These are phyloP conservation scores for Cystofilobasidium capitatum DNA, from an alignment of 768 basidiomycete genomes.

Conservation along the genomic window DNA sequence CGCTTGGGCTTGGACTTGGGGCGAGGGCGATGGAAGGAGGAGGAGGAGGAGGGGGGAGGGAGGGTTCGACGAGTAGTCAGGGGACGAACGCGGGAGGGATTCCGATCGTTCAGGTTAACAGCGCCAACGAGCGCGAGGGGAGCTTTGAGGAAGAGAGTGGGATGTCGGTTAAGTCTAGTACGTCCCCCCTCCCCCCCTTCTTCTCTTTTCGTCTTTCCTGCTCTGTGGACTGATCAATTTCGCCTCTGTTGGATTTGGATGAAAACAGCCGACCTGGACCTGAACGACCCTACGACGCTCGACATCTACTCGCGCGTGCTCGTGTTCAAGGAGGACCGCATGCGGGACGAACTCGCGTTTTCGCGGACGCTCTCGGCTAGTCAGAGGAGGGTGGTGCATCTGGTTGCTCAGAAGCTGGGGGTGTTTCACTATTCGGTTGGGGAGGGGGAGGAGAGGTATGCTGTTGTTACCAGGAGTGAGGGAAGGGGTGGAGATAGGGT, in stretches of 20 bases:
- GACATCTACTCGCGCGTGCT: constrained; percentile 96
- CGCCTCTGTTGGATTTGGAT: constrained; percentile 41
- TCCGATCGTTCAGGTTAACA: constrained; percentile 25
- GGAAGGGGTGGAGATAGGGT: constrained; percentile 44
- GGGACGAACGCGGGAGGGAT: constrained; percentile 2
- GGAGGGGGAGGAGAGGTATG: constrained; percentile 83
- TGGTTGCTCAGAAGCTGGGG: constrained; percentile 91
- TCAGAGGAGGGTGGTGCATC: constrained; percentile 84
- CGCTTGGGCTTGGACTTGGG: constrained; percentile 20
- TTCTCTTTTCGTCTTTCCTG: constrained; percentile 30
- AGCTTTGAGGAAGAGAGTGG: constrained; percentile 5
- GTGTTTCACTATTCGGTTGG: constrained; percentile 91
- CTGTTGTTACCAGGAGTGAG: constrained; percentile 85
- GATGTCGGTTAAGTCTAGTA: constrained; percentile 13
- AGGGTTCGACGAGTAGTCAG: not conserved
- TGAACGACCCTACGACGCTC: constrained; percentile 89
- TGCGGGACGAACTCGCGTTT: constrained; percentile 95
- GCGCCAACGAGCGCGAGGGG: constrained; percentile 8
- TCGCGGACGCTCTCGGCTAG: constrained; percentile 74
- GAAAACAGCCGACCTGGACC: constrained; percentile 74
- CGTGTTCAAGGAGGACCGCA: constrained; percentile 92
- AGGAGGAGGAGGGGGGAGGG: not conserved
- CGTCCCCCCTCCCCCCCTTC: not conserved
- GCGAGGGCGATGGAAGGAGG: not conserved
- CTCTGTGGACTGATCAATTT: no score